Conservation (phyloP, 768 basidiomycete species). For the Mycena latifolia region DNA sequence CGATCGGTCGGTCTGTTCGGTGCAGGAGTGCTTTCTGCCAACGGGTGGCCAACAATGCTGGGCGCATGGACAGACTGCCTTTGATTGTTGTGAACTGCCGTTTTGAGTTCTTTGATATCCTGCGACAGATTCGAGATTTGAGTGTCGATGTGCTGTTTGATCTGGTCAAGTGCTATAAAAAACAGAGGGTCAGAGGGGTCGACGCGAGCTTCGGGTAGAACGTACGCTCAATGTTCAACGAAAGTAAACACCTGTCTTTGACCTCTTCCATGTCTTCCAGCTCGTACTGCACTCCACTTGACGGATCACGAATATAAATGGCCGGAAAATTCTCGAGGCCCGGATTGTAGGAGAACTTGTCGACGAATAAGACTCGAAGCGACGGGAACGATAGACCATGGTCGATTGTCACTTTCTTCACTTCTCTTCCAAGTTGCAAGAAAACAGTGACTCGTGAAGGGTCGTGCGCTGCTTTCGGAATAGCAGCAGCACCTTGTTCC, state of each 20-base stretch:
- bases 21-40: slow-evolving; percentile 76
- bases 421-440: slow-evolving; percentile 90
- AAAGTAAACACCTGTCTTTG: slow-evolving; percentile 87
- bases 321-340: slow-evolving; percentile 94
- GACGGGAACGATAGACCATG: slow-evolving; percentile 77
- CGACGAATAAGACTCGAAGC: slow-evolving; percentile 90
- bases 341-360: slow-evolving; percentile 94
- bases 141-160: slow-evolving; percentile 96
- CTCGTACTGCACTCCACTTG: slow-evolving; percentile 95
- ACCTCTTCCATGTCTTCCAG: slow-evolving; percentile 95
- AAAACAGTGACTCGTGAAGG: slow-evolving; percentile 76
- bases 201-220: slow-evolving; percentile 36
- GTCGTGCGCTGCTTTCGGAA: slow-evolving; percentile 38
- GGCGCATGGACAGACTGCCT: slow-evolving; percentile 63
- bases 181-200: slow-evolving; percentile 19
- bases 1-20: slow-evolving; percentile 78
- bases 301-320: slow-evolving; percentile 94
- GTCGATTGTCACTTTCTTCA: slow-evolving; percentile 87
- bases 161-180: slow-evolving; percentile 90
- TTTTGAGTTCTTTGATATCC: slow-evolving; percentile 91
- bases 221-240: slow-evolving; percentile 97
- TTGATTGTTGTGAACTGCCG: slow-evolving; percentile 66
- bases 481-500: slow-evolving; percentile 23
- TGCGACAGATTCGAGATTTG: slow-evolving; percentile 89
- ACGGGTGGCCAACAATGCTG: slow-evolving; percentile 64